Evolutionary conservation across 2,329 filamentous ascomycete genomes (phyloP).

Genomic region (Huntiella omanensis): DNA sequence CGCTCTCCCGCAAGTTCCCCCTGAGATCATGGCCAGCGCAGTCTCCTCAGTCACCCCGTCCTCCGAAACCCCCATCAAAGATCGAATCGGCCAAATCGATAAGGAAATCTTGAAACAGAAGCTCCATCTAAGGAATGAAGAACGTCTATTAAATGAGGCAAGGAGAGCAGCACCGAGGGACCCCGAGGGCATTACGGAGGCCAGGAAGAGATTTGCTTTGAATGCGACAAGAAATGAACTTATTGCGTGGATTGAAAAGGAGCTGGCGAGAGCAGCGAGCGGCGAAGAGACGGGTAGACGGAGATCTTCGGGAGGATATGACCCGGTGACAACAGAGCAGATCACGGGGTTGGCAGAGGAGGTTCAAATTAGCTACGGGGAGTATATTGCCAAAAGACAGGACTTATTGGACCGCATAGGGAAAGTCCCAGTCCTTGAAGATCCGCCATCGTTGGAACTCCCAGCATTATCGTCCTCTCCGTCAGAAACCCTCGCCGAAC

Average conservation of each 20-base stretch:
- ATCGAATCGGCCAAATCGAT: constrained; percentile 22
- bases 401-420: constrained; percentile 17
- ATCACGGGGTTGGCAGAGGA: constrained; percentile 14
- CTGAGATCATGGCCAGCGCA: constrained; percentile 31
- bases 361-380: constrained; percentile 34
- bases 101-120: constrained; percentile 40
- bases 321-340: constrained; percentile 7
- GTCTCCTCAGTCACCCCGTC: neutral
- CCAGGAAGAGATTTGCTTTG: constrained; percentile 32
- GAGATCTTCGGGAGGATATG: constrained; percentile 6
- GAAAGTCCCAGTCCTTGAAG: constrained; percentile 5
- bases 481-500: constrained; percentile 10
- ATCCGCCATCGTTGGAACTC: constrained; percentile 4
- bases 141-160: constrained; percentile 32
- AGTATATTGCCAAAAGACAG: constrained; percentile 32
- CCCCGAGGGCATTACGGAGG: constrained; percentile 13
- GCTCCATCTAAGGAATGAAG: constrained; percentile 35
- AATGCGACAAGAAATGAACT: constrained; percentile 37
- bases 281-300: neutral
- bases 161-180: constrained; percentile 21
- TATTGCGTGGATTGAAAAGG: constrained; percentile 46
- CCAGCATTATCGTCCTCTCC: neutral
- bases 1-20: constrained; percentile 31
- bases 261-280: constrained; percentile 21
- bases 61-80: constrained; percentile 8